These are phyloP conservation scores for Raphanus sativus DNA, from an alignment of 345 rosid genomes.

Conservation along the genomic window DNA sequence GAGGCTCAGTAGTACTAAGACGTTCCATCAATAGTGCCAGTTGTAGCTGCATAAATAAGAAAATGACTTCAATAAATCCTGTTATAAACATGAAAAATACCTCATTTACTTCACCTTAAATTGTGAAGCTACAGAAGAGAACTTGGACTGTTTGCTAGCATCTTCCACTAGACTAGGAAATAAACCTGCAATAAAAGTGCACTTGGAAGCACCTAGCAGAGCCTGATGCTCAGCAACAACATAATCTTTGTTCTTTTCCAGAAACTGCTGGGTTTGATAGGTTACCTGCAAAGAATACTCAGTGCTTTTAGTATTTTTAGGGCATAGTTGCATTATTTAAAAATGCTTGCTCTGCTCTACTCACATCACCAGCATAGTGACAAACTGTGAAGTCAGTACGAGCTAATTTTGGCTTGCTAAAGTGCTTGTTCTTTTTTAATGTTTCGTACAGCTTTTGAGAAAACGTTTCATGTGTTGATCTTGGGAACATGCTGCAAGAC, in stretches of 20 bases:
- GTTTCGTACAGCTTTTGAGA: slow-evolving; percentile 94
- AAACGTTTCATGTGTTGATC: slow-evolving; percentile 97
- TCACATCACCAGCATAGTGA: slow-evolving; percentile 98
- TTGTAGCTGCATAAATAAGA: slow-evolving; percentile 72
- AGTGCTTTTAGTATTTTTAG: neutral
- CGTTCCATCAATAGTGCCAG: slow-evolving; percentile 71
- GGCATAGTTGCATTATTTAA: slow-evolving; percentile 7
- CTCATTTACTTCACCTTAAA: slow-evolving; percentile 64
- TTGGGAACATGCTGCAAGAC: slow-evolving; percentile 84
- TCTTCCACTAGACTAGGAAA: slow-evolving; percentile 74
- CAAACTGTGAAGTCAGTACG: slow-evolving; percentile 90
- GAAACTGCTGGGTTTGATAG: slow-evolving; percentile 86
- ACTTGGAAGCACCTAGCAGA: slow-evolving; percentile 76
- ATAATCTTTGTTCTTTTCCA: slow-evolving; percentile 97
- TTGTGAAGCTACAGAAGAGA: slow-evolving; percentile 91
- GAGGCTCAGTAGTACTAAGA: slow-evolving; percentile 89
- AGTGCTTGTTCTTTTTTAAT: slow-evolving; percentile 67
- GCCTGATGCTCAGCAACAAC: slow-evolving; percentile 96
- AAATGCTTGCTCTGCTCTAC: slow-evolving; percentile 31
- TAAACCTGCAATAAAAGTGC: slow-evolving; percentile 72
- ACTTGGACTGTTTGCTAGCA: slow-evolving; percentile 74
- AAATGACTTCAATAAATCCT: neutral
- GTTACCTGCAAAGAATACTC: slow-evolving; percentile 66
- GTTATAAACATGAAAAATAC: slow-evolving; percentile 4
- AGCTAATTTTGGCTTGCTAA: slow-evolving; percentile 89